Evolutionary conservation across 106 monocot genomes (phyloP).

Genomic region (Chionographis japonica): DNA sequence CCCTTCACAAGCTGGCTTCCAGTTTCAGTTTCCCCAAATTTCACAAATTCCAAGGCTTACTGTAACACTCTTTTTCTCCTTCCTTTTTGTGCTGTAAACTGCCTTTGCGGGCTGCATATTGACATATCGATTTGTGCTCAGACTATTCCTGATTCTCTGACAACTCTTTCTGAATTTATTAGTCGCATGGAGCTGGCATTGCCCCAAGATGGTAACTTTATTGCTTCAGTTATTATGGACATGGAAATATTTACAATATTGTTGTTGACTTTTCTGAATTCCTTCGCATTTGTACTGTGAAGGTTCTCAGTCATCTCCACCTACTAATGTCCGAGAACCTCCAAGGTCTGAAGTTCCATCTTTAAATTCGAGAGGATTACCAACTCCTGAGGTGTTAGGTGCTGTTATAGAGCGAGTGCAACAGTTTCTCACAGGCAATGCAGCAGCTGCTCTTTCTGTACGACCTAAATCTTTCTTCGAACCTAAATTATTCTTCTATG

Average conservation of each 20-base stretch:
- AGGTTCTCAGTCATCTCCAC: conserved; percentile 32
- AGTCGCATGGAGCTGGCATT: conserved; percentile 59
- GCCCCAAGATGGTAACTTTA: conserved; percentile 30
- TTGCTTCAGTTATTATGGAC: background rate
- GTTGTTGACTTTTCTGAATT: background rate
- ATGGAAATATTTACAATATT: background rate
- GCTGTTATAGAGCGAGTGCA: conserved; percentile 48
- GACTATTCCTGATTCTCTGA: conserved; percentile 80
- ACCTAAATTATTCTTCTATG: too few relatives aligned
- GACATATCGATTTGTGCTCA: conserved; percentile 13
- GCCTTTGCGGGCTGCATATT: background rate
- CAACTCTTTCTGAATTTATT: conserved; percentile 74
- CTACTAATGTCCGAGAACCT: conserved; percentile 22
- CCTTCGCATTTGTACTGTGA: conserved; percentile 10
- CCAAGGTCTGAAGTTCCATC: conserved; percentile 15
- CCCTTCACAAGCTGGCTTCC: conserved; percentile 25
- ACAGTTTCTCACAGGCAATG: conserved; percentile 60
- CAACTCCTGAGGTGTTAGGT: conserved; percentile 57
- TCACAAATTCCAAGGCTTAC: conserved; percentile 18
- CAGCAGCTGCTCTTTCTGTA: conserved; percentile 59
- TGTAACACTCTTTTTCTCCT: background rate
- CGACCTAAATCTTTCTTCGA: conserved; percentile 1
- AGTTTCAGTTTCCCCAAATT: conserved; percentile 21
- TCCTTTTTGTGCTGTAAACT: background rate
- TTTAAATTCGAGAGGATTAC: conserved; percentile 29